phyloP scores from a whole-genome alignment of 106 monocot species.

The Hemerocallis citrina region DNA sequence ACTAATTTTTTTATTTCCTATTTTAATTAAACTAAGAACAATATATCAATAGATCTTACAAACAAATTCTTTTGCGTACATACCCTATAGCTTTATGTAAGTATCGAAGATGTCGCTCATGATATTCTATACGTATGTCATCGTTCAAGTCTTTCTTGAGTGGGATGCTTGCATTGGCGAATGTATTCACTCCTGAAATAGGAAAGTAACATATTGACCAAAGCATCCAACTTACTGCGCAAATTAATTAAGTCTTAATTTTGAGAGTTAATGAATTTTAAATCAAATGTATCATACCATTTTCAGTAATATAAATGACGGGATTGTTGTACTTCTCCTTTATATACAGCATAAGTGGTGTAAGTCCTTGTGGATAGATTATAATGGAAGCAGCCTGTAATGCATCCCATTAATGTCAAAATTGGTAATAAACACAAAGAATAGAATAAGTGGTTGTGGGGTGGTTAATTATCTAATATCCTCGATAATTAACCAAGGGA shows the following conservation, averaged over 20 bases:
- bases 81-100: background rate
- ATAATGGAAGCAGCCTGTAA: conserved; percentile 33
- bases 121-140: background rate
- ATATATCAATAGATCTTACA: too few relatives aligned
- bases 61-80: too few relatives aligned
- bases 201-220: background rate
- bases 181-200: background rate
- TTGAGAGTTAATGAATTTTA: too few relatives aligned
- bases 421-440: background rate
- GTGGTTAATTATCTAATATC: too few relatives aligned
- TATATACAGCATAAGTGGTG: conserved; percentile 24
- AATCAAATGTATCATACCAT: conserved; percentile 29
- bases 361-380: conserved; percentile 30
- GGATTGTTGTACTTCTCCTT: conserved; percentile 38
- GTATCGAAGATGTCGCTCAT: background rate
- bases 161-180: background rate
- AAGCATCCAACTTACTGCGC: background rate
- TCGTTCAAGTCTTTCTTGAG: background rate
- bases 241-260: background rate
- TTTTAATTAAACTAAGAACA: too few relatives aligned
- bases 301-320: conserved; percentile 39
- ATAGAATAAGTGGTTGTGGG: background rate
- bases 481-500: too few relatives aligned
- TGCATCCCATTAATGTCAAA: background rate
- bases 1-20: too few relatives aligned